A percentile compares a stretch with the other conserved stretches of the same genome.
Conservation (phyloP, 768 basidiomycete genomes). For the Glaciozyma antarctica region DNA sequence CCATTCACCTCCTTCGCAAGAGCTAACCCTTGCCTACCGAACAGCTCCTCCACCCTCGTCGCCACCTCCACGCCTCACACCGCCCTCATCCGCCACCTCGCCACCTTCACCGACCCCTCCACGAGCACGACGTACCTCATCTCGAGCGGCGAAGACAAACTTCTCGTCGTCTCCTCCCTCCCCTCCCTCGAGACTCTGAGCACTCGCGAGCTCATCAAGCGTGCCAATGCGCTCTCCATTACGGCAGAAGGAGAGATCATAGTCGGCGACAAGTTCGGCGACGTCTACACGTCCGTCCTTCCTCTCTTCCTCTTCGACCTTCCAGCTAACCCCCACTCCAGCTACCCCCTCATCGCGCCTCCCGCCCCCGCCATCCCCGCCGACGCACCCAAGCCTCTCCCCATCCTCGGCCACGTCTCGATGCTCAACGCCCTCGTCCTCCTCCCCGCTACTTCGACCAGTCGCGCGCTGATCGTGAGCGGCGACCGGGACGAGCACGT, state of each 20-base stretch:
- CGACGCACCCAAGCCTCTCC: slow-evolving; percentile 47
- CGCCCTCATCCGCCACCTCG: slow-evolving; percentile 19
- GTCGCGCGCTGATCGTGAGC: slow-evolving; percentile 56
- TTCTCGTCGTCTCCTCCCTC: slow-evolving; percentile 63
- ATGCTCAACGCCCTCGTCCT: slow-evolving; percentile 66
- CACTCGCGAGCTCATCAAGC: slow-evolving; percentile 68
- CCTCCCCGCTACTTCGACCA: slow-evolving; percentile 44
- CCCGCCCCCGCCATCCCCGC: background rate
- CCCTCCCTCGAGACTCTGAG: slow-evolving; percentile 51
- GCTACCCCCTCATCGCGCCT: slow-evolving; percentile 13
- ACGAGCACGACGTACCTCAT: slow-evolving; percentile 41
- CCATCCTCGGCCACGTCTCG: slow-evolving; percentile 80
- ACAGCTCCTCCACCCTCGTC: background rate
- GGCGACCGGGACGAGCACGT: slow-evolving; percentile 95
- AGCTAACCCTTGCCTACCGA: background rate
- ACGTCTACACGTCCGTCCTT: slow-evolving; percentile 63
- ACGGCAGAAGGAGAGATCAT: slow-evolving; percentile 58
- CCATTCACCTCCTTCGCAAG: background rate
- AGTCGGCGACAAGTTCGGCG: slow-evolving; percentile 89
- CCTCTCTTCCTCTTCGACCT: slow-evolving; percentile 29
- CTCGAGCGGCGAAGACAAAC: slow-evolving; percentile 69
- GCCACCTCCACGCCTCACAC: slow-evolving; percentile 6
- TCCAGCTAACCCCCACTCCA: background rate
- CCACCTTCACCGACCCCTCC: background rate
- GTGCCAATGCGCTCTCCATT: slow-evolving; percentile 61